Base-by-base conservation (phyloP, 108 stramenopile species). In the Poteriospumella lacustris region DNA sequence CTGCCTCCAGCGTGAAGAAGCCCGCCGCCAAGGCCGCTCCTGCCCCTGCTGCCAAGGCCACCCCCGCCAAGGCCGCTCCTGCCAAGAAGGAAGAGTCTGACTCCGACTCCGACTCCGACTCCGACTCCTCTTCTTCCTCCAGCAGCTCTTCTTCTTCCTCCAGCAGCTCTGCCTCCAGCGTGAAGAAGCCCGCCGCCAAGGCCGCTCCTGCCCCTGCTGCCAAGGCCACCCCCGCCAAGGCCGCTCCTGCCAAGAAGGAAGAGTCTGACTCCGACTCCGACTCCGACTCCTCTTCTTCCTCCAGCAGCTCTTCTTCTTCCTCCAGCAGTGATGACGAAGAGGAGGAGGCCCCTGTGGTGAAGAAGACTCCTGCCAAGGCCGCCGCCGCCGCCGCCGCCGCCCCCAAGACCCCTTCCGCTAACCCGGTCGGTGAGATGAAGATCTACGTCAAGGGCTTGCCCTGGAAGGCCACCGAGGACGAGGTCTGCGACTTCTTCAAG, bases 401-500 rank as follows among this genome's bases (percentile, higher is more conserved):
- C 0, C 42, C 75, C 15, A 29, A 31, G 15, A 31, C 38, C 68
- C 1, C 58, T 43, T 40, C 39, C 5, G 75, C 39, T 58, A 56
- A 42, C 43, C 64, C 58, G 42, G 31, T 40, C 1, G 72, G 12
- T 1, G 75, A 19, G 1, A 85, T 80, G 80, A 94, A 91, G 78
- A 43, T 96, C 19, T 95, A 91, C 81, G 82, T 97, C 44, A 86
- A 90, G 41, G 98, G 98, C 39, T 79, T 97, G 44, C 96, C 98
- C 19, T 99, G 96, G 95, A 85, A 78, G 52, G 87, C 94, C 42
- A 85, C 87, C 3, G 92, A 96, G 72, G 90, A 93, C 0, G 92
- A 94, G 59, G 88, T 99, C 34, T 67, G 77, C n/a, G 90, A 88
- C 26, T 96, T 94, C 86, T 97, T 99, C 86, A 76, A 80, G 39